Base-by-base conservation (phyloP, 768 basidiomycete species). In the Pleurotus tuber-regium region DNA sequence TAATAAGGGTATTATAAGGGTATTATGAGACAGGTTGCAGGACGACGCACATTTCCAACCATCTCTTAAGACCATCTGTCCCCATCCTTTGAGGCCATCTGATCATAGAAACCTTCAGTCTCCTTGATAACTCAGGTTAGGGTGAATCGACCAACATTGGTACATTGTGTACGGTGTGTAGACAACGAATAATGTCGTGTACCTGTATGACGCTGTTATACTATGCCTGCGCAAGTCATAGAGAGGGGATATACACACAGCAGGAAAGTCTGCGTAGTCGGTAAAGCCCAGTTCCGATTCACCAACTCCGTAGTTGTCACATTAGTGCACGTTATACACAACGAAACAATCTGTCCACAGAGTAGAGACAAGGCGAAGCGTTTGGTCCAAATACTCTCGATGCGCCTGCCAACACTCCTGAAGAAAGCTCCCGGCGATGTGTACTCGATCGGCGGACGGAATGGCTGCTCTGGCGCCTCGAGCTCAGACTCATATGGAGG, bases 131-230 rank as follows among this genome's bases (percentile, higher is more conserved):
- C 50, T 9, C 46, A 6, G 50, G 48, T 12, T 39, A 21, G 28
- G 12, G 33, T 23, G 50, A 11, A n/a, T n/a, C n/a, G 3, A 63
- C 87, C 50, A 58, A 92, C 89, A 94, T 71, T 83, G 75, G 64
- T 91, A 92, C 28, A 94, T 89, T 30, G 92, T 94, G 71, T 91
- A 93, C 0, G 92, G 92, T 19, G 92, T 92, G 63, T 92, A 94
- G 50, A 83, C 68, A 23, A 76, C 40, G 64, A 87, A 89, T 19
- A 94, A 62, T 4, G 88, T 77, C 61, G 91, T 85, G 68, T 94
- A 93, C 57, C 91, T 92, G 56, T 18, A 44, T 38, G 31, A 16
- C 12, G 14, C 43, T 44, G 10, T 33, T 25, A 31, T 12, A 44
- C 16, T 29, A 36, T 35, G 18, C 24, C 39, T 16, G n/a, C 7